Percentiles rank a stretch among this genome's conserved stretches.
Evolutionary conservation across 1,284 basidiomycete genomes (phyloP).

Genomic region (Cronartium quercuum): DNA sequence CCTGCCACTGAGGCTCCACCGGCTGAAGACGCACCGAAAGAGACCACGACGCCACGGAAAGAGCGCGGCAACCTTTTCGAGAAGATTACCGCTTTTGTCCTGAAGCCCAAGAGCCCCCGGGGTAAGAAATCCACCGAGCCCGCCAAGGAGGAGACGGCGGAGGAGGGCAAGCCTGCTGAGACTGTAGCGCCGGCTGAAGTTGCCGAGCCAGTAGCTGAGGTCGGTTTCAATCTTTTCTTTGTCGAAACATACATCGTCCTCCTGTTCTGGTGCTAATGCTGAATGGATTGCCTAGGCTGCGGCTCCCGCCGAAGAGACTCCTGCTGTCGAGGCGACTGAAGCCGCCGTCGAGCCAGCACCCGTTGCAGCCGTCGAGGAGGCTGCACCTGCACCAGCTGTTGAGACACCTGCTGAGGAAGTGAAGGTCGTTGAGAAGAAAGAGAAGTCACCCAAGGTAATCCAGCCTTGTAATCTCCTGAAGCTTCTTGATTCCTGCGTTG

Average conservation of each 20-base stretch:
- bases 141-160: constrained; percentile 1
- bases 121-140: constrained; percentile 24
- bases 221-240: not conserved
- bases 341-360: not conserved
- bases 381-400: not conserved
- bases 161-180: not conserved
- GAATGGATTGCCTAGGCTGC: not conserved
- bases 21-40: not conserved
- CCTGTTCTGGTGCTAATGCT: not conserved
- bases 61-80: constrained; percentile 37
- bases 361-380: not conserved
- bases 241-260: not conserved
- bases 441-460: constrained; percentile 29
- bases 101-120: constrained; percentile 37
- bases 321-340: not conserved
- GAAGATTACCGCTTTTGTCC: constrained; percentile 30
- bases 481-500: not conserved
- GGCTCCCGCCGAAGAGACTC: not conserved
- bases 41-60: constrained; percentile 15
- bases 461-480: not conserved
- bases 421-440: constrained; percentile 27
- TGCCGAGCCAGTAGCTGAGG: not conserved
- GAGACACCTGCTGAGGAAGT: not conserved
- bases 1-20: not conserved
- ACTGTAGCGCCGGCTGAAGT: not conserved